These are phyloP conservation scores for Panicum miliaceum DNA, from an alignment of 176 grass and related monocot genomes.

Conservation along the genomic window DNA sequence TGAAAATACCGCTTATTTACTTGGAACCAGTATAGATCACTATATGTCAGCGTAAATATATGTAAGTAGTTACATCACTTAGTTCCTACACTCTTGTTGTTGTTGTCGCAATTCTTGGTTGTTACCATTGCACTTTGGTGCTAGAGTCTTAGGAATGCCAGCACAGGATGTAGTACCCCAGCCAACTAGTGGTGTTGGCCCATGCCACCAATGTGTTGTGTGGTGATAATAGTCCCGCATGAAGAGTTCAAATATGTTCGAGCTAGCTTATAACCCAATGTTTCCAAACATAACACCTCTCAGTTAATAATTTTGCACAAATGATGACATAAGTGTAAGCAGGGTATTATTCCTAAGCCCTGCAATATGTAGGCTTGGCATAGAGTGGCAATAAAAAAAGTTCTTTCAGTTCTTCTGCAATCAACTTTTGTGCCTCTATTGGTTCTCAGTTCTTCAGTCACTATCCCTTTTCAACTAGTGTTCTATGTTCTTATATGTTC, in stretches of 20 bases:
- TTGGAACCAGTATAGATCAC: not conserved
- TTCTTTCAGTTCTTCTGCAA: not conserved
- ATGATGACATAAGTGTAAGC: not conserved
- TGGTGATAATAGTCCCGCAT: not conserved
- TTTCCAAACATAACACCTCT: not conserved
- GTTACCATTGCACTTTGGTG: constrained; percentile 10
- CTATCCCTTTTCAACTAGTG: not conserved
- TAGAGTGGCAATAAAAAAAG: not conserved
- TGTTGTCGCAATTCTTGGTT: constrained; percentile 1
- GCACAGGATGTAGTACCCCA: not conserved
- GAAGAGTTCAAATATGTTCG: not conserved
- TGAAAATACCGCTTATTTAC: not conserved
- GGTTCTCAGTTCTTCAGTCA: constrained; percentile 15
- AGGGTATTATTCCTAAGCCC: not conserved
- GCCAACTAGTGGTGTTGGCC: not conserved
- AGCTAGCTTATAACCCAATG: not conserved
- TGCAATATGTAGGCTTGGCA: not conserved
- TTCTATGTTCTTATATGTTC: constrained; percentile 29
- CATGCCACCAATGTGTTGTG: not conserved
- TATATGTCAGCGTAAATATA: not conserved
- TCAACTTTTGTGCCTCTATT: constrained; percentile 5
- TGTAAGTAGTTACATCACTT: constrained; percentile 6
- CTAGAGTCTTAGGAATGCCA: not conserved
- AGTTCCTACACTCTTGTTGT: not conserved
- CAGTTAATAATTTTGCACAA: not conserved